Base-by-base conservation (phyloP, 768 basidiomycete genomes). In the Hypholoma sublateritium region DNA sequence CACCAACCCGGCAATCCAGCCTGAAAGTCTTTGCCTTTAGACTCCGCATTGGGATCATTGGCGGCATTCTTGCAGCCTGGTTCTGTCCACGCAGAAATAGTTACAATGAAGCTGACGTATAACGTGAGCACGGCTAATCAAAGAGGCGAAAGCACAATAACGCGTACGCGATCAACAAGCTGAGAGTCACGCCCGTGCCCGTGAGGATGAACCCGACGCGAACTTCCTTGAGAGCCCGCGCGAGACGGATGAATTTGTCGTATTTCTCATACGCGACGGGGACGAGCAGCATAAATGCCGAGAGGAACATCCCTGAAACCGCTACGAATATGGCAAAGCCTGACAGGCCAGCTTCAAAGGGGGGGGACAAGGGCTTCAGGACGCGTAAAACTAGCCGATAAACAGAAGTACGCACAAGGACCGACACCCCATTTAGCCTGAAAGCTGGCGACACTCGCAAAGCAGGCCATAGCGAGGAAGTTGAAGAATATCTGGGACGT, bases 391-490 rank as follows among this genome's bases (percentile, higher is more conserved):
- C 5, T n/a, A 8, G 39, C 9, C 4, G 25, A 32, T 22, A 19
- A 57, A 45, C 21, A 5, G 46, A 36, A 53, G 43, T 32, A 84
- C 93, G 63, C 63, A 96, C 95, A 97, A 37, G 93, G 91, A 7
- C 91, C 91, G 21, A 96, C 81, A 9, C 78, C 67, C 84, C 85
- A 95, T 62, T 89, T 88, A 4, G 91, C 86, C 65, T 98, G 95
- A 71, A 96, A 98, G 19, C 79, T 76, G 0, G 95, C 95, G 3
- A 94, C 90, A 63, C 89, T 87, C 7, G 91, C 95, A 64, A 93
- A 94, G 67, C 93, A 95, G 46, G 88, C 89, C 85, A 96, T 89
- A 12, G 92, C 85, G 45, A 98, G 80, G 68, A 98, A 97, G 70
- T 89, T 88, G 85, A 96, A 94, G 79, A 98, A 95, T 53, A 85